Conservation (phyloP, 306 rosid species). For the Begonia fuchsioides region DNA sequence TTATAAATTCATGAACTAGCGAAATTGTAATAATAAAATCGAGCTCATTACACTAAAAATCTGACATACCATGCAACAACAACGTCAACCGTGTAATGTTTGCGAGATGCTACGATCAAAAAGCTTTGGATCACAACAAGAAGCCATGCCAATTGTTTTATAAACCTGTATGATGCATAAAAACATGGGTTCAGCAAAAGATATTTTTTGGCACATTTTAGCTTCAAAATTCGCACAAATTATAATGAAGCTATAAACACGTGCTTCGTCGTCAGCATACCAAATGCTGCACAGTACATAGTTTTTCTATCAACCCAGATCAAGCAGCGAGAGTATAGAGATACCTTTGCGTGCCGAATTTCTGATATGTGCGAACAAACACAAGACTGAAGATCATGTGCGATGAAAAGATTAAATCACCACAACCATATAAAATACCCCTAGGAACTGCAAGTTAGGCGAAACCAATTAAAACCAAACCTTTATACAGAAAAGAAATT, state of each 20-base stretch:
- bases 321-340: conserved; percentile 12
- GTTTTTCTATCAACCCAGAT: not conserved
- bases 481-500: conserved; percentile 7
- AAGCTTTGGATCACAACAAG: conserved; percentile 78
- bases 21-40: too few species aligned
- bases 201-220: too few species aligned
- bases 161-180: conserved; percentile 25
- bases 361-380: conserved; percentile 80
- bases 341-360: conserved; percentile 68
- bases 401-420: conserved; percentile 95
- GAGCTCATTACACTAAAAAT: too few species aligned
- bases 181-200: not conserved
- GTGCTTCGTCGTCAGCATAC: too few species aligned
- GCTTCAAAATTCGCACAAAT: too few species aligned
- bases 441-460: conserved; percentile 62
- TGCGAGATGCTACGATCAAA: conserved; percentile 90
- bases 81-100: conserved; percentile 92
- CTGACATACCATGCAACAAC: conserved; percentile 78
- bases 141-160: conserved; percentile 79
- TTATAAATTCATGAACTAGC: too few species aligned
- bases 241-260: too few species aligned
- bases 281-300: too few species aligned
- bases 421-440: conserved; percentile 85
- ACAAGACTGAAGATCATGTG: conserved; percentile 92
- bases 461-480: not conserved